Evolutionary conservation across 2,329 filamentous ascomycete genomes (phyloP), one percentile per base, ranked within the genome.

Genomic region (Nemania sp.): DNA sequence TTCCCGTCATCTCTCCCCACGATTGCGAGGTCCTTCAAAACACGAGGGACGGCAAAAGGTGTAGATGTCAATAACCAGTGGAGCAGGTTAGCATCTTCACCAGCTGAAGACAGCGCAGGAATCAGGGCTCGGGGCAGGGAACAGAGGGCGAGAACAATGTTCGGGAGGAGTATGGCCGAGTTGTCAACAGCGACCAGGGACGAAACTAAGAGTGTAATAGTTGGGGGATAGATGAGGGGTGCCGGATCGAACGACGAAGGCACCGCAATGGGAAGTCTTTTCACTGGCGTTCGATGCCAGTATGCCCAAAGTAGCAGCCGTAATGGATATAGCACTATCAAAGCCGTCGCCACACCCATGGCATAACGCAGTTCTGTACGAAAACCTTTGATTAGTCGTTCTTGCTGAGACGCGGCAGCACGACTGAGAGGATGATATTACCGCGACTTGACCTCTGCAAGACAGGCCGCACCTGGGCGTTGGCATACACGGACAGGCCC

Each of bases 191-290:
- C 85, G 43, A 97, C 81, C 10, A 93, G 87, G 4, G 95, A 79
- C 1, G 92, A 87, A 29, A 95, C 89, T 47, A 93, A 81, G 15
- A 93, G 77, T 0, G 93, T 91, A 32, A 97, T 81, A 2, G 88
- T 76, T 5, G 89, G 83, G 17, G 94, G 94, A 72, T 97, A 98
- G 59, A 97, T 76, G n/a, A 97, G 81, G 11, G 93, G 91, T 6
- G 94, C 94, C 2, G 92, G 93, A 71, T 98, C 94, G 75, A 97
- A 96, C n/a, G 85, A 82, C 3, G 86, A 78, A 0, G 92, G 92
- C 39, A 97, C 79, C 32, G 72, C 72, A 37, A 88, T 69, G 1
- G 79, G 77, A 32, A 80, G 66, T 59, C 65, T 68, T 29, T 65
- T 74, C n/a, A 74, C 74, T 2, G 80, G 74, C 4, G 65, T 72